Percentiles rank a stretch among this genome's conserved stretches.
Evolutionary conservation across 2,329 filamentous ascomycete genomes (phyloP).

Genomic region (Hypoxylon sp.): DNA sequence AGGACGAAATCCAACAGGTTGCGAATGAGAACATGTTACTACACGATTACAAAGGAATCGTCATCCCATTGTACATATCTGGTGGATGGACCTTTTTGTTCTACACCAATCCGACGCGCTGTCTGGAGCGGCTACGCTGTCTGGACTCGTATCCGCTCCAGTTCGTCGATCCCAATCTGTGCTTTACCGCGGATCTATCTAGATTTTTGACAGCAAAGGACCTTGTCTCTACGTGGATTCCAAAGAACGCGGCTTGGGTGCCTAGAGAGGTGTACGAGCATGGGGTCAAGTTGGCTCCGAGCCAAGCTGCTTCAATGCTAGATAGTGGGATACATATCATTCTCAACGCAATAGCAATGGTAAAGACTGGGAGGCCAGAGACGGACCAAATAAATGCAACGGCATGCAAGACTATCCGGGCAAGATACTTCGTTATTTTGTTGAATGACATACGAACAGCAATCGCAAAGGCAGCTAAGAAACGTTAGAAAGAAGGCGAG

Average conservation of each 20-base stretch:
- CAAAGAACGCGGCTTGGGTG: slow-evolving; percentile 2
- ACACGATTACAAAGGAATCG: slow-evolving; percentile 11
- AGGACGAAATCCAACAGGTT: neutral
- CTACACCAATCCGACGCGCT: slow-evolving; percentile 11
- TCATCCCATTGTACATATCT: slow-evolving; percentile 22
- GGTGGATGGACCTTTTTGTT: slow-evolving; percentile 16
- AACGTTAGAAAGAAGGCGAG: neutral
- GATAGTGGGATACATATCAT: slow-evolving; percentile 39
- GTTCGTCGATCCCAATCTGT: slow-evolving; percentile 12
- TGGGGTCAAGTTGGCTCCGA: neutral
- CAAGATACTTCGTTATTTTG: slow-evolving; percentile 34
- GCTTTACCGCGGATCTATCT: neutral
- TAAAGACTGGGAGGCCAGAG: slow-evolving; percentile 30
- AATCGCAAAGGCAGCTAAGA: slow-evolving; percentile 13
- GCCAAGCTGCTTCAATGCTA: neutral
- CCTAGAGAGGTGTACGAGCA: neutral
- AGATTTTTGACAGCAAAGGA: neutral
- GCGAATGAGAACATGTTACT: slow-evolving; percentile 12
- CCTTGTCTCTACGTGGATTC: slow-evolving; percentile 16
- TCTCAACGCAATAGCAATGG: slow-evolving; percentile 33
- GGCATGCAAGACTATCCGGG: slow-evolving; percentile 30
- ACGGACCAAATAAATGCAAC: slow-evolving; percentile 12
- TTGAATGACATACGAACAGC: slow-evolving; percentile 32
- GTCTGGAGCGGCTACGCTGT: too few species aligned
- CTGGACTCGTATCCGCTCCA: slow-evolving; percentile 8